Base-by-base conservation (phyloP, 495 filamentous ascomycete species). In the Niebla homalea region DNA sequence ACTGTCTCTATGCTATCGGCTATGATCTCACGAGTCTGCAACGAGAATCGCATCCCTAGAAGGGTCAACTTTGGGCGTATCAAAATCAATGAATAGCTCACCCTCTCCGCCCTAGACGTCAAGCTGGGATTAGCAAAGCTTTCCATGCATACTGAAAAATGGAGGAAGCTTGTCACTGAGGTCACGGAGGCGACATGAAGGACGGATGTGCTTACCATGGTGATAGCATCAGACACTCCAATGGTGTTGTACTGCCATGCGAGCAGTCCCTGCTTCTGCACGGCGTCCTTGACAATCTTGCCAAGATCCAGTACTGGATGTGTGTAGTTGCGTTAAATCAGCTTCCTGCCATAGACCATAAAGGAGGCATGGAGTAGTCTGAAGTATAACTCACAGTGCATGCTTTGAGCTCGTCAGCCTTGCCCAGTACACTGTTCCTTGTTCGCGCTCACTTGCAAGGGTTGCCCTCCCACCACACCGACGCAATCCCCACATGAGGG, bases 391-490 rank as follows among this genome's bases (percentile, higher is more conserved):
- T 61, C 53, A 61, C 58, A 54, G 45, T 61, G 66, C 65, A 67
- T 69, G 43, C 66, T 69, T 51, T 48, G 21, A 36, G 20, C 21
- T 21, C 25, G 54, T 56, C 49, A 59, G 56, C 46, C n/a, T 23
- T 37, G 23, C n/a, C 43, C 37, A 35, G 19, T 19, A 18, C 20
- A 29, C 22, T 16, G 35, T 3, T 15, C 14, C 6, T 5, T 8
- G 15, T n/a, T 43, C 36, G n/a, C 43, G 62, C 64, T 60, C 53
- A 70, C 67, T 87, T 88, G 70, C 84, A 89, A 29, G 92, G 88
- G 62, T 98, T 98, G 23, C 92, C 92, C 65, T 98, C 92, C 89
- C 89, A 98, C 89, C 90, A 96, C 2, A 96, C 87, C 5, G 85
- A 87, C 6, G 89, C 84, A 59, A 83, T 68, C 52, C 92, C 92